Percentiles rank a stretch among this genome's conserved stretches.
phyloP scores from a whole-genome alignment of 257 asterid genomes.

The Ehretia macrophylla region DNA sequence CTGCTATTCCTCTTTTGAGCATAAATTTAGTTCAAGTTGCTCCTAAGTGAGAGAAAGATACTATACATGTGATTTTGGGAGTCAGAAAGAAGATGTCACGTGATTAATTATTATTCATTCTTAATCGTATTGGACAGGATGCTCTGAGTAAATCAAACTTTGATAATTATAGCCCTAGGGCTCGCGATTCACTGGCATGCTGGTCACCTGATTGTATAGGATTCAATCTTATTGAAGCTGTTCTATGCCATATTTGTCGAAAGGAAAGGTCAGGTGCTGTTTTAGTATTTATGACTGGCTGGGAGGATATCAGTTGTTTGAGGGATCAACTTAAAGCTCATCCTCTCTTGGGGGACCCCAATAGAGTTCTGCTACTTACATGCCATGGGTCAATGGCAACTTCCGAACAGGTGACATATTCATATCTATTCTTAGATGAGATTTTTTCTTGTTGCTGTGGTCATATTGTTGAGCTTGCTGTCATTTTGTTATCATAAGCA shows the following conservation, averaged over 20 bases:
- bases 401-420: slow-evolving; percentile 70
- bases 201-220: slow-evolving; percentile 94
- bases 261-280: slow-evolving; percentile 95
- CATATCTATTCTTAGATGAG: slow-evolving; percentile 10
- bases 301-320: slow-evolving; percentile 98
- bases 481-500: background rate
- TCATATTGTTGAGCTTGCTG: background rate
- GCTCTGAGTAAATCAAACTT: slow-evolving; percentile 79
- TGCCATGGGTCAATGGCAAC: slow-evolving; percentile 99
- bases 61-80: background rate
- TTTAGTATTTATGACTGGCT: slow-evolving; percentile 97
- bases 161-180: slow-evolving; percentile 73
- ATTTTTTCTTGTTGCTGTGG: background rate
- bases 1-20: background rate
- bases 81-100: background rate
- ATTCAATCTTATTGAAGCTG: slow-evolving; percentile 95
- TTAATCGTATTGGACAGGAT: slow-evolving; percentile 47
- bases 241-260: slow-evolving; percentile 87
- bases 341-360: slow-evolving; percentile 97
- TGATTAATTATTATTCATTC: background rate
- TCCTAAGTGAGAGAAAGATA: background rate
- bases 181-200: slow-evolving; percentile 80
- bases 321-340: slow-evolving; percentile 96
- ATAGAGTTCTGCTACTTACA: slow-evolving; percentile 82
- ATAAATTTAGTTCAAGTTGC: background rate